These are phyloP conservation scores for Arthrinium phaeospermum DNA, from an alignment of 2,329 filamentous ascomycete species.

Conservation along the genomic window DNA sequence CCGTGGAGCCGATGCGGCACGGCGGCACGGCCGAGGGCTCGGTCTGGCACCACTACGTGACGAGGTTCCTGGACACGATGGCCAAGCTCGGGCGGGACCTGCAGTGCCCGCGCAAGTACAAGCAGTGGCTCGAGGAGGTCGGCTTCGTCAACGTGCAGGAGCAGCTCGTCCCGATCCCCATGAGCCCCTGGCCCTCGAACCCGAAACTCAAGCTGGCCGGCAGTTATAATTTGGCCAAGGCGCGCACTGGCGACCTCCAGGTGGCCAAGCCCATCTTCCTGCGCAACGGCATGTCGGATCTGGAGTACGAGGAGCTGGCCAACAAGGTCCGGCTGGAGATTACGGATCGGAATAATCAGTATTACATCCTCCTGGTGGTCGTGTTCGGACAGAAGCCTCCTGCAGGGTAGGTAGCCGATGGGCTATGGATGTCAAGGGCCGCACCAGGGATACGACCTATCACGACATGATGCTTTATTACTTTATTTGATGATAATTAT, in stretches of 20 bases:
- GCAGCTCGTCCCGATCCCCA: constrained; percentile 9
- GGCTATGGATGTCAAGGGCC: background rate
- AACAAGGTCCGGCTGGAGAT: constrained; percentile 10
- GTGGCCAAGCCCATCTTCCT: constrained; percentile 7
- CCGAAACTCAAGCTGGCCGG: constrained; percentile 4
- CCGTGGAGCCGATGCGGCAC: background rate
- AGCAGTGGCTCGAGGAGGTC: constrained; percentile 5
- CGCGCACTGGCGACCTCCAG: constrained; percentile 9
- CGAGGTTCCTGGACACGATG: background rate
- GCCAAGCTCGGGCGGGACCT: background rate
- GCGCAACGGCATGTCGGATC: background rate
- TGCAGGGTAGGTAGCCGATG: background rate
- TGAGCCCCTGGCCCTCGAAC: constrained; percentile 4
- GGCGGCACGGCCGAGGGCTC: constrained; percentile 16
- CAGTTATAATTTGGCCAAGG: background rate
- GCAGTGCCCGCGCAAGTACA: constrained; percentile 4
- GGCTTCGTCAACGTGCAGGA: constrained; percentile 18
- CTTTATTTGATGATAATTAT: background rate
- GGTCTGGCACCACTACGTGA: background rate
- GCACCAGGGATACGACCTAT: background rate
- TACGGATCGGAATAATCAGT: background rate
- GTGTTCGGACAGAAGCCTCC: constrained; percentile 11
- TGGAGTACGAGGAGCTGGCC: constrained; percentile 1
- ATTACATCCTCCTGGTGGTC: constrained; percentile 1
- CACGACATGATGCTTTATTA: background rate